phyloP scores from a whole-genome alignment of 371 early-diverging fungal genomes.

The Rhizopus delemar region DNA sequence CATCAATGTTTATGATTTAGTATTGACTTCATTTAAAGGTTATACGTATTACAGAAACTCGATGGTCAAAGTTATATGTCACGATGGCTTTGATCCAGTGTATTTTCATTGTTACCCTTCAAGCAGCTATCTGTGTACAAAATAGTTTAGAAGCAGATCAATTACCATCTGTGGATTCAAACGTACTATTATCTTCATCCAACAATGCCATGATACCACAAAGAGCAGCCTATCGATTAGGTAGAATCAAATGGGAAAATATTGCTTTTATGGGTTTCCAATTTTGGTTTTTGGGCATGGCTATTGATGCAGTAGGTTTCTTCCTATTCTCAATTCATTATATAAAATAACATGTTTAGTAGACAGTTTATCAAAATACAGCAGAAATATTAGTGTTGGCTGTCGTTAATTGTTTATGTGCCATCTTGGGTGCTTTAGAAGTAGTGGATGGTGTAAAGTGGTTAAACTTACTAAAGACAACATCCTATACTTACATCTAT shows the following conservation, averaged over 20 bases:
- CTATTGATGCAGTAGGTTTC: conserved; percentile 47
- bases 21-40: neutral
- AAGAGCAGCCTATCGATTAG: conserved; percentile 21
- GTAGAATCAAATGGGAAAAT: conserved; percentile 35
- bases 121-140: conserved; percentile 25
- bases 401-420: conserved; percentile 46
- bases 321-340: no score
- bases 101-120: conserved; percentile 23
- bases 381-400: conserved; percentile 43
- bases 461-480: conserved; percentile 29
- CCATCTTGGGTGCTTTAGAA: conserved; percentile 45
- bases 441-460: conserved; percentile 51
- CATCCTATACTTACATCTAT: conserved; percentile 20
- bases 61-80: conserved; percentile 34
- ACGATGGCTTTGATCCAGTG: conserved; percentile 26
- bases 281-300: conserved; percentile 32
- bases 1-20: no score
- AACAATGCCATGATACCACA: conserved; percentile 13
- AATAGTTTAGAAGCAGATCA: conserved; percentile 21
- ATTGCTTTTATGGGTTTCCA: conserved; percentile 37
- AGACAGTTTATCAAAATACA: conserved; percentile 50
- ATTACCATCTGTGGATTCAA: conserved; percentile 15
- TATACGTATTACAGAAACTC: conserved; percentile 26
- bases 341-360: neutral
- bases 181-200: conserved; percentile 10